Percentiles rank a stretch among this genome's conserved stretches.
phyloP scores from a whole-genome alignment of 768 basidiomycete species.

The Leccinum subgranulosum region DNA sequence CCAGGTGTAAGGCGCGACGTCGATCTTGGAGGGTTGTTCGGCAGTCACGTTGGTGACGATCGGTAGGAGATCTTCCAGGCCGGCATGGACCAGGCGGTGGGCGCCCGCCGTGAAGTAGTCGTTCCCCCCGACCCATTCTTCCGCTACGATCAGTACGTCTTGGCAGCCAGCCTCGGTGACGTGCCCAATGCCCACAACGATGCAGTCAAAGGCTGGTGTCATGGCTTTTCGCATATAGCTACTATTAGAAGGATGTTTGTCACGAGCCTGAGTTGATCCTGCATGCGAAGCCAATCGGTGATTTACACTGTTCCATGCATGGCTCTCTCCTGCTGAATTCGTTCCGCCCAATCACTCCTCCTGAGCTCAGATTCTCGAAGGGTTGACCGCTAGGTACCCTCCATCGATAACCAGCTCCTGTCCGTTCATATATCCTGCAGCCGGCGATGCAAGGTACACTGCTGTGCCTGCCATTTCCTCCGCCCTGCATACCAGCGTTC shows the following conservation, averaged over 20 bases:
- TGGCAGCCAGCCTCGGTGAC: constrained; percentile 58
- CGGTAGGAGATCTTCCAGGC: constrained; percentile 50
- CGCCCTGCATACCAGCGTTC: constrained; percentile 38
- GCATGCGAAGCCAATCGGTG: background rate
- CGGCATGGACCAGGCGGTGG: constrained; percentile 60
- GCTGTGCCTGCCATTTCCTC: constrained; percentile 77
- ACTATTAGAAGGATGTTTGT: too few species aligned
- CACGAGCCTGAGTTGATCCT: too few species aligned
- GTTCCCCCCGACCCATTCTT: constrained; percentile 66
- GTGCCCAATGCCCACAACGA: constrained; percentile 66
- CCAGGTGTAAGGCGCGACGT: too few species aligned
- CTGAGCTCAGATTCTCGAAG: constrained; percentile 40
- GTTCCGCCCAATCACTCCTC: background rate
- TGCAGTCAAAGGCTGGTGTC: constrained; percentile 43
- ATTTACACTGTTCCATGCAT: background rate
- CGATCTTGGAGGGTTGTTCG: too few species aligned
- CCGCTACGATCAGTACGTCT: constrained; percentile 58
- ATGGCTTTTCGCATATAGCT: constrained; percentile 4
- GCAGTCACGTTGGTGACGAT: too few species aligned
- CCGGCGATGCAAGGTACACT: constrained; percentile 69
- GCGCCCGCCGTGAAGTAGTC: constrained; percentile 73
- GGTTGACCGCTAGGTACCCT: constrained; percentile 72
- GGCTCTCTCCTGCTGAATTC: background rate
- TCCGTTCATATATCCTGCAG: constrained; percentile 73
- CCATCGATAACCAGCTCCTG: constrained; percentile 80